phyloP scores from a whole-genome alignment of 305 asterid genomes.

The Fraxinus floribunda region DNA sequence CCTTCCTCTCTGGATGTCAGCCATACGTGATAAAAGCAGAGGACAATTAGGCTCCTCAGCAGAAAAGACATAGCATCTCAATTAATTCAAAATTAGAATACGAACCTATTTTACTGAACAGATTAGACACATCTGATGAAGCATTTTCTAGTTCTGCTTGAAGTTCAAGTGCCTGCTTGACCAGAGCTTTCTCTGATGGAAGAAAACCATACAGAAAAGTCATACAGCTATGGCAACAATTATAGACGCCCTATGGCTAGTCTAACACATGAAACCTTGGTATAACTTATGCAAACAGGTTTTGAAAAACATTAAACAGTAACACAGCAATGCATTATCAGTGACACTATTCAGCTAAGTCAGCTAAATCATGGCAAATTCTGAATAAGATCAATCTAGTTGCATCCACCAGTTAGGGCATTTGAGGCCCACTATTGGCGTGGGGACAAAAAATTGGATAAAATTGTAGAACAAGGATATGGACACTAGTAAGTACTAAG shows the following conservation, averaged over 20 bases:
- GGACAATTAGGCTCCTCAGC: conserved; percentile 9
- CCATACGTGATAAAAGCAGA: conserved; percentile 23
- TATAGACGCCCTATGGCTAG: background rate
- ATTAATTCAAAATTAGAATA: conserved; percentile 25
- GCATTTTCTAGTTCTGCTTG: conserved; percentile 89
- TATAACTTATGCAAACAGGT: background rate
- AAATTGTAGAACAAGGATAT: background rate
- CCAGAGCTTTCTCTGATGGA: conserved; percentile 83
- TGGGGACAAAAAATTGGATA: background rate
- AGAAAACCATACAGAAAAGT: conserved; percentile 22
- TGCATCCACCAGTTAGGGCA: background rate
- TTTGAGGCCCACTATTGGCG: background rate
- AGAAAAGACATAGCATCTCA: background rate
- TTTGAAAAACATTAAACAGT: conserved; percentile 1
- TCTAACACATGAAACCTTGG: background rate
- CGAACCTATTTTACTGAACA: conserved; percentile 91
- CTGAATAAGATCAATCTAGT: background rate
- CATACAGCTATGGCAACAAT: conserved; percentile 7
- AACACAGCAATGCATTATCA: background rate
- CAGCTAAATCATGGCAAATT: background rate
- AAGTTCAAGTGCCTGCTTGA: conserved; percentile 84
- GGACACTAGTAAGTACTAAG: background rate
- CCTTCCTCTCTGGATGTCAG: conserved; percentile 79
- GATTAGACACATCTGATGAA: conserved; percentile 79
- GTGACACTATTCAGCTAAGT: background rate